Percentiles rank a stretch among this genome's conserved stretches.
Conservation (phyloP, 208 protist species). For the Trypanosomatidae sp. region DNA sequence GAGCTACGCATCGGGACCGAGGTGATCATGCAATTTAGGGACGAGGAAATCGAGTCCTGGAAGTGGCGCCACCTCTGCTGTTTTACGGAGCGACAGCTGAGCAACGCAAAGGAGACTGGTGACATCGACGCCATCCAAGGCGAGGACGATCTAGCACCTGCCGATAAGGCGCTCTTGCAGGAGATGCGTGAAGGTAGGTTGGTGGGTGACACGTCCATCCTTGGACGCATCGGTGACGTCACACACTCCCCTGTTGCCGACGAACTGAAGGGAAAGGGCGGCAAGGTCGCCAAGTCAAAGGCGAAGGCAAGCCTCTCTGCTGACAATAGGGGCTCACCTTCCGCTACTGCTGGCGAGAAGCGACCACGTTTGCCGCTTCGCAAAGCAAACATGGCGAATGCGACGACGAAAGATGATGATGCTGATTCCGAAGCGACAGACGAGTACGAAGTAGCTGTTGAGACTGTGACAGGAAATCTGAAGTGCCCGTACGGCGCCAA, state of each 20-base stretch:
- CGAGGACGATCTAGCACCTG: constrained; percentile 53
- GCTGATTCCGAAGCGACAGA: constrained; percentile 67
- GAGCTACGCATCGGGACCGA: constrained; percentile 83
- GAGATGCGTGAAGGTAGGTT: constrained; percentile 66
- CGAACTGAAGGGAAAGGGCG: constrained; percentile 24
- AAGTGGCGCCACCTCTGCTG: constrained; percentile 89
- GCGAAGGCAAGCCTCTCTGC: constrained; percentile 8
- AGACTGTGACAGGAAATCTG: constrained; percentile 33
- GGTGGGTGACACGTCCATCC: constrained; percentile 38
- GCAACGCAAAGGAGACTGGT: constrained; percentile 52
- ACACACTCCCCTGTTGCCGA: constrained; percentile 43
- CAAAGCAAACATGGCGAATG: constrained; percentile 11
- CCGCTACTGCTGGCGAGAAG: constrained; percentile 11
- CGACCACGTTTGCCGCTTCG: constrained; percentile 15
- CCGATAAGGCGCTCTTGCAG: constrained; percentile 54
- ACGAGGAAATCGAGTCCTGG: constrained; percentile 46
- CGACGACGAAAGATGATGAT: constrained; percentile 21
- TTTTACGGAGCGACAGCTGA: constrained; percentile 75
- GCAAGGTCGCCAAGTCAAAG: constrained; percentile 20
- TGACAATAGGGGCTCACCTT: not conserved
- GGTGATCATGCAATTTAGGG: constrained; percentile 46
- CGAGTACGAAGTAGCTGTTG: constrained; percentile 68
- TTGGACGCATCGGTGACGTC: constrained; percentile 71
- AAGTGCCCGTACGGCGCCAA: constrained; percentile 63
- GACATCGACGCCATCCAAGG: constrained; percentile 68